Conservation (phyloP, 2,329 filamentous ascomycete genomes). For the Diaporthe ampelina region DNA sequence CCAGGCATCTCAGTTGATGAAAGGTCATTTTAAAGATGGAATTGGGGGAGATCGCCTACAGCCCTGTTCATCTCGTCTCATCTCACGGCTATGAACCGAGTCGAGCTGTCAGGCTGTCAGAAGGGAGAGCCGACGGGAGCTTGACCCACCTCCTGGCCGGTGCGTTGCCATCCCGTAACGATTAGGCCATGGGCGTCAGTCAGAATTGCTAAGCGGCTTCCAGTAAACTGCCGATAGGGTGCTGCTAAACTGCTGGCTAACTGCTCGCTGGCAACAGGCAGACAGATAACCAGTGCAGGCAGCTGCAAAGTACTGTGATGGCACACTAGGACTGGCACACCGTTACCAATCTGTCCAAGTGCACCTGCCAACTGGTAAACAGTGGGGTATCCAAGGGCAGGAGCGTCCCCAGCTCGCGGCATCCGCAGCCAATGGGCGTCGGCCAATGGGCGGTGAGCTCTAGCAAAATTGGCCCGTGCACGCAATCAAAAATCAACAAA, state of each 20-base stretch:
- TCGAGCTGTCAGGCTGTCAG: constrained; percentile 26
- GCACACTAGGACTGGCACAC: too few relatives aligned
- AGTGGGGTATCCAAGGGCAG: constrained; percentile 29
- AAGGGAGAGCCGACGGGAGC: background rate
- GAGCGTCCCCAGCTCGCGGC: constrained; percentile 35
- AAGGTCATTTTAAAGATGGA: background rate
- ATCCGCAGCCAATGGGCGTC: constrained; percentile 31
- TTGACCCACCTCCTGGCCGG: constrained; percentile 3
- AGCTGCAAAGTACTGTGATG: constrained; percentile 14
- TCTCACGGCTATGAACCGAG: background rate
- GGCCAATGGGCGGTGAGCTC: constrained; percentile 33
- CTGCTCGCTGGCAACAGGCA: constrained; percentile 10
- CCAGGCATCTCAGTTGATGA: constrained; percentile 1
- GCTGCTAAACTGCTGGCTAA: background rate
- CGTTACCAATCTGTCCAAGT: constrained; percentile 6
- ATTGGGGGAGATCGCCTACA: background rate
- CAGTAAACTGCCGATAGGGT: background rate
- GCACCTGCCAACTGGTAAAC: constrained; percentile 36
- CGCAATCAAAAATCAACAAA: constrained; percentile 42
- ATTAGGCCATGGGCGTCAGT: background rate
- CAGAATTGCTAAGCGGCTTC: background rate
- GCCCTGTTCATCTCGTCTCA: constrained; percentile 31
- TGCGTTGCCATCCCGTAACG: background rate
- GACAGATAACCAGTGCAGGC: constrained; percentile 14
- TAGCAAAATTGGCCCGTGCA: background rate